These are phyloP conservation scores for Trypanosoma scelopori DNA, from an alignment of 208 protist species.

Conservation along the genomic window DNA sequence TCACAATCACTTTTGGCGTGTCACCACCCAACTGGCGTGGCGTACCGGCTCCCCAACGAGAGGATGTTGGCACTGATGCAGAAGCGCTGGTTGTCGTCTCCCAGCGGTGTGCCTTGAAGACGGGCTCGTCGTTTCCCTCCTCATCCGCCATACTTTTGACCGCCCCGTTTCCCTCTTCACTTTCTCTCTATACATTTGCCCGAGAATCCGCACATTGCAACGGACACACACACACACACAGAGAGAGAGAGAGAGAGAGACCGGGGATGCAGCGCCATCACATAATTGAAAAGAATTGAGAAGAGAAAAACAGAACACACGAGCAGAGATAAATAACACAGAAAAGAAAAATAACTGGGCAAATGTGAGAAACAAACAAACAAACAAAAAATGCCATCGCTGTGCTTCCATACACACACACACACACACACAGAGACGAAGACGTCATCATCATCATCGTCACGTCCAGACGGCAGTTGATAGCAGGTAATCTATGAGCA, in stretches of 20 bases:
- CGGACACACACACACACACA: constrained; percentile 5
- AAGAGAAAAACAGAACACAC: background rate
- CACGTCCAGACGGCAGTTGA: constrained; percentile 66
- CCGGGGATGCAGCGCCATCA: background rate
- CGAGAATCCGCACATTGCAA: no score
- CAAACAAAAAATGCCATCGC: background rate
- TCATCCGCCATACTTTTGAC: constrained; percentile 25
- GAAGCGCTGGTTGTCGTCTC: constrained; percentile 29
- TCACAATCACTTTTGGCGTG: constrained; percentile 50
- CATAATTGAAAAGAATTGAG: no score
- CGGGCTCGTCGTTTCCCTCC: constrained; percentile 29
- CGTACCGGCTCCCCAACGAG: constrained; percentile 75
- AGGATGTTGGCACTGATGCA: constrained; percentile 33
- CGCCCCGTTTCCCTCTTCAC: background rate
- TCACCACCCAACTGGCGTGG: constrained; percentile 72
- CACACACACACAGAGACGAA: background rate
- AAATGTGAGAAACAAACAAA: background rate
- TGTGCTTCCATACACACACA: background rate
- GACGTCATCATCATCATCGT: background rate
- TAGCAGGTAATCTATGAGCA: constrained; percentile 78
- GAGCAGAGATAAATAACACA: background rate
- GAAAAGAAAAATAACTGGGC: constrained; percentile 11
- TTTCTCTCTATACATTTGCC: background rate
- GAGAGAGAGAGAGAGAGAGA: constrained; percentile 2
- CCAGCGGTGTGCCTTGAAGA: constrained; percentile 68